Base-by-base conservation (phyloP, 768 basidiomycete genomes). In the Erythrobasidium yunnanense region DNA sequence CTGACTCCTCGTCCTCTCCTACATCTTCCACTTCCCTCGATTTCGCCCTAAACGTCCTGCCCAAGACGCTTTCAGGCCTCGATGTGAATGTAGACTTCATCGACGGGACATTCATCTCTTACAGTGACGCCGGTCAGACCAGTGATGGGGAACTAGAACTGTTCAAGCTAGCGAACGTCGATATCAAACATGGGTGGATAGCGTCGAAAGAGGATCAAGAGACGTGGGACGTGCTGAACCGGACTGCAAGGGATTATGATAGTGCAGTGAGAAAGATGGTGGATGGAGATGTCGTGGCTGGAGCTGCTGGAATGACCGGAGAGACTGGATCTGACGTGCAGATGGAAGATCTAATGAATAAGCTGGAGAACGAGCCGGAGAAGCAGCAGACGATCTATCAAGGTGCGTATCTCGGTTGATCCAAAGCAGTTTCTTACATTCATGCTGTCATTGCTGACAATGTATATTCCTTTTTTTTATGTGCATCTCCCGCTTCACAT, bases 81-180 rank as follows among this genome's bases (percentile, higher is more conserved):
- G 87, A 91, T 73, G 79, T 95, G 49, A 90, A 95, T 71, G 88
- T 90, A 0, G 76, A 84, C 0, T 95, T 95, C 74, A 86, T 84
- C 6, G 34, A 54, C 6, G 66, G 70, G 29, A 69, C 67, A 0
- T 81, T 81, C 84, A 5, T 82, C 81, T 1, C 81, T 83, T 0
- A 30, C 45, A 65, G 65, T 22, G 18, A 4, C 55, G 22, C 20
- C 46, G 33, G 45, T 67, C 22, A 6, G 15, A 52, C 7, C 47
- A 4, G 22, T 27, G 23, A 55, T 18, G 89, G 87, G 1, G 91
- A 88, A 73, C 81, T 95, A 47, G 83, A 86, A 66, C 81, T 95
- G 6, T 95, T 95, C 72, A 78, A 84, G n/a, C 84, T 87, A 47
- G 87, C 84, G 0, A 84, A 84, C 7, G 87, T 93, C 47, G 77